A percentile compares a stretch with the other conserved stretches of the same genome.
phyloP scores from a whole-genome alignment of 306 rosid species.

The Rosa multiflora region DNA sequence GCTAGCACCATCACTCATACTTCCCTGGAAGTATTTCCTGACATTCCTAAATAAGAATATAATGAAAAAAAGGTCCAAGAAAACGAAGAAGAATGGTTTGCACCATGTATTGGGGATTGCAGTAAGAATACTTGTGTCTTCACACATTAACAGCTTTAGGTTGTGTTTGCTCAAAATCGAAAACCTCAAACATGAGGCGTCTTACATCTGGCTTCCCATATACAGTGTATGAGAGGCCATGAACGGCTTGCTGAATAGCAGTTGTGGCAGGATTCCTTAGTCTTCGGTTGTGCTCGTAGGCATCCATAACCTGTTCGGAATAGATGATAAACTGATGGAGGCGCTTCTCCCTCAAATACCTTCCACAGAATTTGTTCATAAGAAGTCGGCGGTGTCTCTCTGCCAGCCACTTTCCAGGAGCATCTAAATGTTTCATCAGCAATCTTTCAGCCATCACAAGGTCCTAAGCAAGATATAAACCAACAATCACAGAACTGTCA shows the following conservation, averaged over 20 bases:
- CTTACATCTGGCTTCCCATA: conserved; percentile 95
- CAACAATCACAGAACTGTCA: conserved; percentile 8
- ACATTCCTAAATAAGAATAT: background rate
- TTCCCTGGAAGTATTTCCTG: background rate
- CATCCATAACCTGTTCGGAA: conserved; percentile 58
- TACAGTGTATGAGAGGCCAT: conserved; percentile 82
- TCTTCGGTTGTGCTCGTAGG: conserved; percentile 71
- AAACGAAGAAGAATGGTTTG: conserved; percentile 14
- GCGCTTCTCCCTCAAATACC: conserved; percentile 76
- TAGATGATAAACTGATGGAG: conserved; percentile 64
- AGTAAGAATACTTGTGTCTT: background rate
- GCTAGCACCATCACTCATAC: background rate
- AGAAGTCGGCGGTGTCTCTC: conserved; percentile 80
- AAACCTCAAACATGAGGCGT: conserved; percentile 90
- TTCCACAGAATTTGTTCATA: conserved; percentile 87
- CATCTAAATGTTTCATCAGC: conserved; percentile 96
- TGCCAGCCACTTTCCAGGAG: conserved; percentile 89
- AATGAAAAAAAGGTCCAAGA: background rate
- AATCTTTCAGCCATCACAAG: conserved; percentile 93
- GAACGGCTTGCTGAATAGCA: conserved; percentile 88
- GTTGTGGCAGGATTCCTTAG: conserved; percentile 80
- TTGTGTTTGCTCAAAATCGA: conserved; percentile 89
- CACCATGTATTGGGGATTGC: conserved; percentile 7
- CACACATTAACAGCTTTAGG: conserved; percentile 63
- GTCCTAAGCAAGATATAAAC: conserved; percentile 48